phyloP scores from a whole-genome alignment of 768 basidiomycete species.

The Amanita phalloides region DNA sequence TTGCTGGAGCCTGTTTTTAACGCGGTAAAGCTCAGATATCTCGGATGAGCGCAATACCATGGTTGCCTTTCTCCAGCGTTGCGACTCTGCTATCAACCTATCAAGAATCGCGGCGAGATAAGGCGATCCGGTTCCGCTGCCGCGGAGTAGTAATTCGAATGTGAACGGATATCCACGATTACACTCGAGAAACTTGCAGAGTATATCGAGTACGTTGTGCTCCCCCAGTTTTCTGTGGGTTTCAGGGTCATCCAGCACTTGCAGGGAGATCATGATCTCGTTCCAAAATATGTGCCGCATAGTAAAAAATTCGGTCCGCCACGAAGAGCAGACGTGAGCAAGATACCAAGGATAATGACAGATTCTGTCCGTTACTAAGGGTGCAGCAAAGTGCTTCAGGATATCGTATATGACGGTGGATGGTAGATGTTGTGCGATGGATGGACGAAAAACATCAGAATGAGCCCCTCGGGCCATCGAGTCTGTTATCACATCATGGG shows the following conservation, averaged over 20 bases:
- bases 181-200: neutral
- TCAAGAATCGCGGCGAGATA: neutral
- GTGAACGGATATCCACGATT: neutral
- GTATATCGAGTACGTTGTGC: neutral
- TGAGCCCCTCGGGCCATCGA: too few species aligned
- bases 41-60: neutral
- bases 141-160: neutral
- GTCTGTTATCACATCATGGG: too few species aligned
- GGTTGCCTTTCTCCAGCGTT: neutral
- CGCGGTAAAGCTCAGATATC: neutral
- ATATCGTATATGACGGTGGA: conserved; percentile 14
- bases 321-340: conserved; percentile 3
- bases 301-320: neutral
- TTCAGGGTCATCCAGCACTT: too few species aligned
- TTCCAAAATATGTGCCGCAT: neutral
- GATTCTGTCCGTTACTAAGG: neutral
- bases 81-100: neutral
- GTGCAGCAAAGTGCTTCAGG: neutral
- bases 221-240: neutral
- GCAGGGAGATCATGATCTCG: neutral
- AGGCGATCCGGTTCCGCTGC: too few species aligned
- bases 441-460: neutral
- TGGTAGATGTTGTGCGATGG: neutral
- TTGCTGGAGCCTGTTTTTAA: neutral
- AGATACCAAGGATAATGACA: neutral